These are phyloP conservation scores for Bidens hawaiensis DNA, from an alignment of 140 eudicot species.

Conservation along the genomic window DNA sequence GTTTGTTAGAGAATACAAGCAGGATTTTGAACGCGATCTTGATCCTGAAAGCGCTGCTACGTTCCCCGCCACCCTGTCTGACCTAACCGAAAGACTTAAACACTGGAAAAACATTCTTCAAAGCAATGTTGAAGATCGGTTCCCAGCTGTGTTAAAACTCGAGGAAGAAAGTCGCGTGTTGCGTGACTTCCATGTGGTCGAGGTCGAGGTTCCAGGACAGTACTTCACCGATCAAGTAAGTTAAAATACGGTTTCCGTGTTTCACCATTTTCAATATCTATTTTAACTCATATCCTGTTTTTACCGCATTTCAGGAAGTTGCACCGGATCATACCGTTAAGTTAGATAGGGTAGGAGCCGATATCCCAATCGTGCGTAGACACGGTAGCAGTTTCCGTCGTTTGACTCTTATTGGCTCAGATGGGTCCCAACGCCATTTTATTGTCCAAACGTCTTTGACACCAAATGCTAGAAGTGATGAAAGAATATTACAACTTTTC, in stretches of 20 bases:
- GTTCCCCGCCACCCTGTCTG: constrained; percentile 92
- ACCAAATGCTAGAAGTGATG: constrained; percentile 98
- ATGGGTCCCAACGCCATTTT: constrained; percentile 99
- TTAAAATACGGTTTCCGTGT: not conserved
- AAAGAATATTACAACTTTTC: constrained; percentile 91
- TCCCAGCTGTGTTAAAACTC: constrained; percentile 92
- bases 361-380: constrained; percentile 92
- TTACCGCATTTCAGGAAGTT: constrained; percentile 59
- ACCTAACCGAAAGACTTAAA: constrained; percentile 88
- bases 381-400: constrained; percentile 99
- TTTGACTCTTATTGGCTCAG: constrained; percentile 95
- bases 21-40: constrained; percentile 98
- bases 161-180: constrained; percentile 98
- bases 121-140: constrained; percentile 95
- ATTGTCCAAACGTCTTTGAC: constrained; percentile 97
- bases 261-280: not conserved
- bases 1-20: constrained; percentile 93
- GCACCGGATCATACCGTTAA: constrained; percentile 99
- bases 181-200: constrained; percentile 97
- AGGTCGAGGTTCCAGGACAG: constrained; percentile 98
- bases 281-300: not conserved
- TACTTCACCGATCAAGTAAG: constrained; percentile 95
- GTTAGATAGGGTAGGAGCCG: constrained; percentile 96
- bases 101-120: constrained; percentile 99
- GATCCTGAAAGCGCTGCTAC: constrained; percentile 94